Evolutionary conservation across 495 filamentous ascomycete genomes (phyloP).

Genomic region (Rusavskia elegans): DNA sequence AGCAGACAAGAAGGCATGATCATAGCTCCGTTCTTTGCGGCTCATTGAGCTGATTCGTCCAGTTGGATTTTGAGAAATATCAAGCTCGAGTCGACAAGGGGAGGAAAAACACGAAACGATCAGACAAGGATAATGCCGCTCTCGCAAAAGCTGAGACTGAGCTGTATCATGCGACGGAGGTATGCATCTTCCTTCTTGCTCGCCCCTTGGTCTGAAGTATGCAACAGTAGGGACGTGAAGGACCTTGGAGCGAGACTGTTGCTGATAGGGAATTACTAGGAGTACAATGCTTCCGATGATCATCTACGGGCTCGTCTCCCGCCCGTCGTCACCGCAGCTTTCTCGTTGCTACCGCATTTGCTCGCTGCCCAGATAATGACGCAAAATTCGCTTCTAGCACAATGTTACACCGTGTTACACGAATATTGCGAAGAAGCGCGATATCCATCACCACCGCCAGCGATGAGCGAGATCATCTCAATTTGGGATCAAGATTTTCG

Average conservation of each 20-base stretch:
- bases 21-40: not conserved
- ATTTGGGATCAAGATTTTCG: constrained; percentile 53
- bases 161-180: constrained; percentile 48
- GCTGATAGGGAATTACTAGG: constrained; percentile 30
- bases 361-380: constrained; percentile 59
- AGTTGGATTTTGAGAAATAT: constrained; percentile 72
- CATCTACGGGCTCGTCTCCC: constrained; percentile 63
- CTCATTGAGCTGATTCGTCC: constrained; percentile 10
- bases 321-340: constrained; percentile 53
- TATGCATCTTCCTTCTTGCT: constrained; percentile 13
- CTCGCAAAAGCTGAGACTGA: constrained; percentile 71
- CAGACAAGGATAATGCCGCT: constrained; percentile 60
- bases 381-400: constrained; percentile 68
- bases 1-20: constrained; percentile 62
- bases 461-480: constrained; percentile 54
- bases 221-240: too few relatives aligned
- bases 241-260: not conserved
- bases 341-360: constrained; percentile 66
- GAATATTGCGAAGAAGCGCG: constrained; percentile 56
- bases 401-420: constrained; percentile 73
- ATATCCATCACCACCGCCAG: constrained; percentile 58
- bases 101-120: constrained; percentile 53
- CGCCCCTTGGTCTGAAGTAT: not conserved
- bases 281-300: constrained; percentile 69
- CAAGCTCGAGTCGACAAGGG: constrained; percentile 57